phyloP scores from a whole-genome alignment of 371 early-diverging fungal genomes.

The Apophysomyces sp. region DNA sequence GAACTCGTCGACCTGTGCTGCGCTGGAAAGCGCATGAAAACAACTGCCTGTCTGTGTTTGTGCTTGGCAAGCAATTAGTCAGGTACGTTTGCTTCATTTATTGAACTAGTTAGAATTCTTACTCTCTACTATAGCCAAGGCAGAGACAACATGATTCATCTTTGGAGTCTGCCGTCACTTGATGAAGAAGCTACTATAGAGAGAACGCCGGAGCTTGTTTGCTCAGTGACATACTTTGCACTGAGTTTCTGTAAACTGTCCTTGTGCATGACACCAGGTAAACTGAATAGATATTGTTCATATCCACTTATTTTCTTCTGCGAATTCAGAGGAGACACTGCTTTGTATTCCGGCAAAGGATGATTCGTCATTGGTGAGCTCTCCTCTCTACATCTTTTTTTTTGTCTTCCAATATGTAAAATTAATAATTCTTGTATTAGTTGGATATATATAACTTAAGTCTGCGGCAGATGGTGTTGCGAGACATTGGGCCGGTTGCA shows the following conservation, averaged over 20 bases:
- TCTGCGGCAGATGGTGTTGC: constrained; percentile 10
- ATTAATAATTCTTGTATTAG: constrained; percentile 11
- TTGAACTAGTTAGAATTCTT: not conserved
- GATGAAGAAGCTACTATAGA: constrained; percentile 4
- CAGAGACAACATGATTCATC: constrained; percentile 45
- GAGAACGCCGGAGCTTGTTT: constrained; percentile 8
- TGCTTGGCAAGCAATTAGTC: not conserved
- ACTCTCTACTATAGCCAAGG: constrained; percentile 36
- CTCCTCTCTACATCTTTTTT: not conserved
- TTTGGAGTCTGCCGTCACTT: constrained; percentile 32
- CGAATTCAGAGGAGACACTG: constrained; percentile 3
- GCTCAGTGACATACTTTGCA: constrained; percentile 34
- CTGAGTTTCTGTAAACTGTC: constrained; percentile 46
- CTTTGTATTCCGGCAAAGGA: constrained; percentile 30
- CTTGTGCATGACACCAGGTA: constrained; percentile 15
- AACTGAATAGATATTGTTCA: not conserved
- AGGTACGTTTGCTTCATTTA: not conserved
- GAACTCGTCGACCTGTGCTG: constrained; percentile 30
- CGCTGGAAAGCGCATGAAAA: constrained; percentile 45
- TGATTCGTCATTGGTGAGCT: constrained; percentile 24
- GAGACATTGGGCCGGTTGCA: constrained; percentile 16
- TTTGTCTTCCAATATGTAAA: not conserved
- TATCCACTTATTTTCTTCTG: not conserved
- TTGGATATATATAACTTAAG: constrained; percentile 48
- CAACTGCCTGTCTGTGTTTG: constrained; percentile 19